phyloP scores from a whole-genome alignment of 805 yeast species.

The Vanderwaltozyma polyspora region DNA sequence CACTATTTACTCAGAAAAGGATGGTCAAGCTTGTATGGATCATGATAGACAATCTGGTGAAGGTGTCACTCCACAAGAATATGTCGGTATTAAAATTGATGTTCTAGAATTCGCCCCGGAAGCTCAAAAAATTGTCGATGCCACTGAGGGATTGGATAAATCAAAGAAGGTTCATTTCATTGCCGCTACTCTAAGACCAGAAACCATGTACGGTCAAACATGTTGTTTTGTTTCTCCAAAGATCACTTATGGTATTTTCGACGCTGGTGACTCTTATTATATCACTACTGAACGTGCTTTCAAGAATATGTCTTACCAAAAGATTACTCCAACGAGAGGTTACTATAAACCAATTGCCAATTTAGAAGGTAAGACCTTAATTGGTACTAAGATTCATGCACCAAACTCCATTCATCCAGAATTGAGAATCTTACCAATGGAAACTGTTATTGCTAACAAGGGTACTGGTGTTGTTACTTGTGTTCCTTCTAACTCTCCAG shows the following conservation, averaged over 20 bases:
- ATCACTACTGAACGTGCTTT: constrained; percentile 91
- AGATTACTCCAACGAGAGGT: constrained; percentile 83
- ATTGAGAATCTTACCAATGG: constrained; percentile 90
- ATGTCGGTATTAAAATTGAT: constrained; percentile 82
- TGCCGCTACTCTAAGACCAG: constrained; percentile 97
- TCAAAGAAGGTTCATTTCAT: constrained; percentile 67
- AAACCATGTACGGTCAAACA: constrained; percentile 97
- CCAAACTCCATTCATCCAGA: constrained; percentile 64
- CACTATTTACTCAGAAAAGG: constrained; percentile 94
- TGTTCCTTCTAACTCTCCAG: constrained; percentile 98
- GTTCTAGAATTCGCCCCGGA: constrained; percentile 46
- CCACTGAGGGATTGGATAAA: constrained; percentile 27
- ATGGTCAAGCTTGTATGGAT: constrained; percentile 99
- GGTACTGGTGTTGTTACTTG: constrained; percentile 99
- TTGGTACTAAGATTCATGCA: constrained; percentile 81
- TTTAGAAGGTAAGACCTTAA: constrained; percentile 59
- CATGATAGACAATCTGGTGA: constrained; percentile 97
- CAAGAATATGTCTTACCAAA: constrained; percentile 95
- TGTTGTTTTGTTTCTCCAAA: constrained; percentile 96
- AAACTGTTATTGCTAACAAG: constrained; percentile 83
- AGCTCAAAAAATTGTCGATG: constrained; percentile 29
- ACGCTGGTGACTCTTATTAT: constrained; percentile 65
- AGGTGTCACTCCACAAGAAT: constrained; percentile 94
- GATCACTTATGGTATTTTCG: constrained; percentile 82
- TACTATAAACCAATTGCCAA: constrained; percentile 46